Evolutionary conservation across 2,329 filamentous ascomycete species (phyloP), one percentile per base, ranked within the genome.

Genomic region (Huntiella bhutanensis): DNA sequence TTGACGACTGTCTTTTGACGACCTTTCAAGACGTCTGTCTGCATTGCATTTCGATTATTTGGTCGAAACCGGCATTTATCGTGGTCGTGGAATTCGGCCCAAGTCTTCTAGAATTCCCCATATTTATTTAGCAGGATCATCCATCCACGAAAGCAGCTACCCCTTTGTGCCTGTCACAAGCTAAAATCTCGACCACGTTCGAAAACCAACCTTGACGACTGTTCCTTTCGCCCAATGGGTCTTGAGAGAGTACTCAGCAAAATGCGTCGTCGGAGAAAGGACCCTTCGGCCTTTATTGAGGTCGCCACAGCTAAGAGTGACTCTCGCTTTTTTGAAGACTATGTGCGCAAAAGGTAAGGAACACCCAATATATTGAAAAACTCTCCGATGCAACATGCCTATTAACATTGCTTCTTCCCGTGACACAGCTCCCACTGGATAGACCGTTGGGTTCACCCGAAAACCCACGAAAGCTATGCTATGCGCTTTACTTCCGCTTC

Each of bases 281-380:
- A 45, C 41, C 45, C 37, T 69, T 13, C 96, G 80, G 51, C 87
- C 79, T 11, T 87, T 87, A 57, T 91, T 86, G 1, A 98, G 71
- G 1, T 91, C 87, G 35, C 80, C 84, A 47, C 96, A 88, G 22
- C 88, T 91, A 57, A 96, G 95, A 5, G 96, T 81, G 8, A 92
- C 86, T 37, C 91, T 88, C 1, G 39, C 35, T 49, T 49, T 36
- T 49, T 49, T 40, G 48, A 49, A 13, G 48, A 49, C 19, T 43
- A 49, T 16, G 43, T 49, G 2, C 41, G 41, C n/a, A 49, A 49
- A 33, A 49, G 48, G 48, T 49, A 43, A 33, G 46, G n/a, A 15
- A 17, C 12, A n/a, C 5, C 10, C 16, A 35, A 33, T 33, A 4
- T 15, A 33, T 4, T 40, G 17, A 33, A 17, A 33, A 6, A n/a